Base-by-base conservation (phyloP, 1,284 basidiomycete species). In the Phaffia rhodozyma region DNA sequence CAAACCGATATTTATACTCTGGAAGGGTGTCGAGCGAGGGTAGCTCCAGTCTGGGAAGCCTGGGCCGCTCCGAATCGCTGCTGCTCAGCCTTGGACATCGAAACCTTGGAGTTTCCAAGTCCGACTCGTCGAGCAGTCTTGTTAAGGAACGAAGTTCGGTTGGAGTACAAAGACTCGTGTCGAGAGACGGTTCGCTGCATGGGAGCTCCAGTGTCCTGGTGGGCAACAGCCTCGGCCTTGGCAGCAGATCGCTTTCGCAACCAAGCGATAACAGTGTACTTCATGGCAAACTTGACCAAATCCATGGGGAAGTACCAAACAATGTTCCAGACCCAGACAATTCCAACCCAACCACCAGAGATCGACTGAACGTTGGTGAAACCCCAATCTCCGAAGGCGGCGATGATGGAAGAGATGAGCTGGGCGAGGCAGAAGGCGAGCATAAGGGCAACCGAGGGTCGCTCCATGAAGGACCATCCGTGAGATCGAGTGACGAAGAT, bases 401-500 rank as follows among this genome's bases (percentile, higher is more conserved):
- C 91, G 70, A 97, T 96, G 80, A 97, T 92, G 61, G 91, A 91
- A 3, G 92, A 91, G 68, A 97, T 81, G 66, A 96, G 83, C 79
- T 97, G 93, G 48, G 93, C 93, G 66, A 97, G 70, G 75, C 84
- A 86, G 83, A 97, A 97, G 51, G 93, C 93, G 69, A 79, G 77
- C 79, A 97, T 81, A 63, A 97, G 83, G 55, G 93, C 93, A 60
- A 82, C 79, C 55, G 92, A 94, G 29, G 92, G 93, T 67, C 92
- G 86, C 79, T 97, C 93, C 87, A 91, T 91, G 83, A 94, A 97
- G 84, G 92, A 97, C 82, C 91, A 94, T 32, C 89, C 83, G 76
- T 97, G 93, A 70, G 92, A 87, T 80, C 92, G 91, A 48, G 92
- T 96, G 76, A 94, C 84, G 80, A 96, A 96, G 81, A 97, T 96